phyloP scores from a whole-genome alignment of 2,329 filamentous ascomycete genomes.

The Monilinia laxa region DNA sequence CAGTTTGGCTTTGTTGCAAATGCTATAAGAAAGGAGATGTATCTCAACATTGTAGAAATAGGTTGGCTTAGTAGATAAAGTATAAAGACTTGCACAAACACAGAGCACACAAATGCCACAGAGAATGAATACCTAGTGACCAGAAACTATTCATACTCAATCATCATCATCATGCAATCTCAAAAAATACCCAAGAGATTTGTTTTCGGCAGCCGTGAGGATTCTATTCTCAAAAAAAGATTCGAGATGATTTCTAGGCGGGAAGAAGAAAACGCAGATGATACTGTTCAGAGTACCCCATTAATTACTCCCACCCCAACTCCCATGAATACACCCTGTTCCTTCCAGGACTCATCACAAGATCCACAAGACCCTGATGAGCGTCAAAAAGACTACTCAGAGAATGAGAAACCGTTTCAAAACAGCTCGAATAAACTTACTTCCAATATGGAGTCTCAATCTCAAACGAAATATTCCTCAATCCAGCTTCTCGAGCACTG shows the following conservation, averaged over 20 bases:
- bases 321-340: neutral
- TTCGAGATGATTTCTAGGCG: neutral
- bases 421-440: neutral
- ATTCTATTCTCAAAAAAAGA: neutral
- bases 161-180: conserved; percentile 1
- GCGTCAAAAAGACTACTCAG: neutral
- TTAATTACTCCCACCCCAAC: neutral
- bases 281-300: neutral
- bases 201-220: conserved; percentile 7
- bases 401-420: neutral
- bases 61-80: neutral
- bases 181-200: neutral
- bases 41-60: neutral
- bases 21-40: neutral
- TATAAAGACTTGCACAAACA: neutral
- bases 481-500: neutral
- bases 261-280: neutral
- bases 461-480: neutral
- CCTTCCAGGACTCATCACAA: neutral
- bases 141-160: neutral
- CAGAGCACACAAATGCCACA: neutral
- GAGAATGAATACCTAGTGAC: neutral
- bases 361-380: neutral
- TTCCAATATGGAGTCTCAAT: neutral
- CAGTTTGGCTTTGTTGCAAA: neutral